phyloP scores from a whole-genome alignment of 2,329 filamentous ascomycete genomes.

The Aureobasidium sp. region DNA sequence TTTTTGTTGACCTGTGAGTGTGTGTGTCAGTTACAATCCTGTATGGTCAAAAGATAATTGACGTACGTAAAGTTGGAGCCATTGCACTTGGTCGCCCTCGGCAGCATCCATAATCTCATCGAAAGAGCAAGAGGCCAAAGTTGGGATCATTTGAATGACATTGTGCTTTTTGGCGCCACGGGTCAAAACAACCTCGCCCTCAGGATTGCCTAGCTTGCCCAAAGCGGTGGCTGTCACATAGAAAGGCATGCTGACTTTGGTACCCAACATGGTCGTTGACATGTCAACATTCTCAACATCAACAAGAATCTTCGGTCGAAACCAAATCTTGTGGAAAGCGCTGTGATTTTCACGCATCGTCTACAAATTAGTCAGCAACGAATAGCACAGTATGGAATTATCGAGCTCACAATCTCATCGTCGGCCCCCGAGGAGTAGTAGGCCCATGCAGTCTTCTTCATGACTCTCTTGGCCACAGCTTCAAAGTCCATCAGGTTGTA shows the following conservation, averaged over 20 bases:
- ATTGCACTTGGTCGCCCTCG: conserved; percentile 75
- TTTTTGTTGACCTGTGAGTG: conserved; percentile 67
- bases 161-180: conserved; percentile 76
- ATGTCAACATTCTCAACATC: conserved; percentile 84
- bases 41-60: too few relatives aligned
- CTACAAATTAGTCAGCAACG: conserved; percentile 37
- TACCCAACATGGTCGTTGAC: conserved; percentile 87
- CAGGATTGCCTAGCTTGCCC: conserved; percentile 86
- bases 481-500: conserved; percentile 96
- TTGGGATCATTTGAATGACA: conserved; percentile 97
- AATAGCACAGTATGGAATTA: neutral
- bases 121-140: conserved; percentile 90
- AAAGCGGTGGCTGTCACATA: conserved; percentile 95
- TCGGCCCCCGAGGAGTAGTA: conserved; percentile 95
- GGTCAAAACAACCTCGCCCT: conserved; percentile 89
- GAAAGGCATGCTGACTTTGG: conserved; percentile 76
- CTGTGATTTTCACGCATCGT: conserved; percentile 92
- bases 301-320: conserved; percentile 79
- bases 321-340: conserved; percentile 96
- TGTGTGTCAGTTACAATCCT: neutral
- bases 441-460: conserved; percentile 96
- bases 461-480: conserved; percentile 76
- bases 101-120: conserved; percentile 91
- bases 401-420: conserved; percentile 64
- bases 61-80: conserved; percentile 78